Evolutionary conservation across 2,329 filamentous ascomycete genomes (phyloP).

Genomic region (Venturia asperata): DNA sequence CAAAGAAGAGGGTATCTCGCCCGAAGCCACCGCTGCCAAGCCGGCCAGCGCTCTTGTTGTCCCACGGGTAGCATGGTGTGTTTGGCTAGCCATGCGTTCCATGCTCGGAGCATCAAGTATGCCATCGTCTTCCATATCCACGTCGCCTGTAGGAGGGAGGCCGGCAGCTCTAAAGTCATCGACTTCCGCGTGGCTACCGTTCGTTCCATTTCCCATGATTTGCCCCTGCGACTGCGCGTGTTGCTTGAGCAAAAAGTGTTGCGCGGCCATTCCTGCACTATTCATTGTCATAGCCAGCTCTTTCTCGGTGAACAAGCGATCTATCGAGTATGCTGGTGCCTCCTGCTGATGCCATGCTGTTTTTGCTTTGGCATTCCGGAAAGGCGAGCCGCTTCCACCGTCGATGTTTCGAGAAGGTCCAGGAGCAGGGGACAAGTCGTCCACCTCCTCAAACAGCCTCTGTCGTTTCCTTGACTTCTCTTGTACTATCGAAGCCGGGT

Average conservation of each 20-base stretch:
- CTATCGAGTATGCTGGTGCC: conserved; percentile 53
- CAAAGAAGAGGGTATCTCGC: conserved; percentile 25
- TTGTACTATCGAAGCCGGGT: conserved; percentile 36
- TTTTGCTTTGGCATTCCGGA: conserved; percentile 47
- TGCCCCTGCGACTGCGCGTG: conserved; percentile 26
- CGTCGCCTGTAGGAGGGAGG: conserved; percentile 20
- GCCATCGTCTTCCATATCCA: conserved; percentile 26
- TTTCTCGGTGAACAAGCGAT: conserved; percentile 61
- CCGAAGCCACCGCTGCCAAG: conserved; percentile 41
- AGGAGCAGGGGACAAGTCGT: conserved; percentile 17
- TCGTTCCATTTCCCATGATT: conserved; percentile 27
- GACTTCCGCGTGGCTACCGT: conserved; percentile 22
- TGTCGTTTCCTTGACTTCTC: conserved; percentile 54
- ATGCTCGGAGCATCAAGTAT: conserved; percentile 48
- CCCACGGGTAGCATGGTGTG: conserved; percentile 47
- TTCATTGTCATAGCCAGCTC: conserved; percentile 57
- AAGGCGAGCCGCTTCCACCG: conserved; percentile 43
- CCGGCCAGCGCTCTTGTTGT: conserved; percentile 49
- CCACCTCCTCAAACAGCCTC: conserved; percentile 45
- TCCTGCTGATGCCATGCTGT: conserved; percentile 50
- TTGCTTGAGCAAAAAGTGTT: conserved; percentile 49
- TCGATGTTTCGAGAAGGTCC: conserved; percentile 42
- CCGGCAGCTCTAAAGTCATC: conserved; percentile 1
- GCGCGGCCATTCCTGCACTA: conserved; percentile 52
- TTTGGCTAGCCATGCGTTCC: conserved; percentile 54